Evolutionary conservation across 306 rosid species (phyloP).

Genomic region (Trifolium pratense): DNA sequence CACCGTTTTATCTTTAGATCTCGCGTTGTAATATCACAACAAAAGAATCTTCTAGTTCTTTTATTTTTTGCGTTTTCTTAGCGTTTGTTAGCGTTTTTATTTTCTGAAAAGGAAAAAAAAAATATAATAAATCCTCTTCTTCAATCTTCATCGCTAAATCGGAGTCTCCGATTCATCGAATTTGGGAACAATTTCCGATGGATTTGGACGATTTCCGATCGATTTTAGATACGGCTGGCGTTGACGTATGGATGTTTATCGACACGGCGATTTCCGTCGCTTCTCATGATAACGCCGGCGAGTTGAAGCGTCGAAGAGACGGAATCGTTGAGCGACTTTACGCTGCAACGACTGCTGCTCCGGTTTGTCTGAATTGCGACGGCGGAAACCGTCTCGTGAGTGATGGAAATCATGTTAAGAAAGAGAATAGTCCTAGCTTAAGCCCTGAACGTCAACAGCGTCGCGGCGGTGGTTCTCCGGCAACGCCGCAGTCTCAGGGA

Average conservation of each 20-base stretch:
- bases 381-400: slow-evolving; percentile 2
- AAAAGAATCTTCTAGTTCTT: slow-evolving; percentile 26
- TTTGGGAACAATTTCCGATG: slow-evolving; percentile 42
- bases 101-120: neutral
- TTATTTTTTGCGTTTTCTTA: neutral
- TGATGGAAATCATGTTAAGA: slow-evolving; percentile 41
- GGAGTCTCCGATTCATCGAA: slow-evolving; percentile 11
- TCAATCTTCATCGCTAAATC: neutral
- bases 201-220: slow-evolving; percentile 90
- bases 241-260: slow-evolving; percentile 85
- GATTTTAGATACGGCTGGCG: slow-evolving; percentile 69
- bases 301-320: slow-evolving; percentile 76
- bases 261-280: slow-evolving; percentile 90
- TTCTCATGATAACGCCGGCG: slow-evolving; percentile 59
- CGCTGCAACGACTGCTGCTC: slow-evolving; percentile 47
- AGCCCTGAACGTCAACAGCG: slow-evolving; percentile 39
- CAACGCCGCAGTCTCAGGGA: slow-evolving; percentile 66
- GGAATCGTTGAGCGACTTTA: slow-evolving; percentile 80
- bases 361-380: slow-evolving; percentile 58
- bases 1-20: slow-evolving; percentile 39
- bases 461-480: slow-evolving; percentile 52
- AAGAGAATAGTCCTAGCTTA: slow-evolving; percentile 39
- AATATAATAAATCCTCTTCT: neutral
- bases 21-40: neutral
- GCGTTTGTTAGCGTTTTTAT: slow-evolving; percentile 35